phyloP scores from a whole-genome alignment of 306 rosid species.

The Leucaena leucocephala region DNA sequence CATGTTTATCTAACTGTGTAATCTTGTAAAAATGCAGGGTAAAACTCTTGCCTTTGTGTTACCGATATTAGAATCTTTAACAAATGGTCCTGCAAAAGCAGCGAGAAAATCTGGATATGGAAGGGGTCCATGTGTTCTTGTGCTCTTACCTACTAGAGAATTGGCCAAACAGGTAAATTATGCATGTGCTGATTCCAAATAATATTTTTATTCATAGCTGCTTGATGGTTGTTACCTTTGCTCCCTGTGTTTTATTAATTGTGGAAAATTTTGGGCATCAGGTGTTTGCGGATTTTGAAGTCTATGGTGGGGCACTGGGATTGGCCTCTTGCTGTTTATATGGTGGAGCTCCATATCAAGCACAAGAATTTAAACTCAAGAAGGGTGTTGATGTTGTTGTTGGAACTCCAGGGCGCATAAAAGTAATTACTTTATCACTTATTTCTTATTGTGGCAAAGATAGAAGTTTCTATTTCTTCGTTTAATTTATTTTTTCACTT shows the following conservation, averaged over 20 bases:
- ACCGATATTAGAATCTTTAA: conserved; percentile 82
- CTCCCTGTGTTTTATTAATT: neutral
- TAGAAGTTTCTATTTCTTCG: conserved; percentile 2
- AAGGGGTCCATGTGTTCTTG: conserved; percentile 77
- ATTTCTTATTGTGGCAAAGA: neutral
- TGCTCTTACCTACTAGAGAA: conserved; percentile 94
- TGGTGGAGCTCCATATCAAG: conserved; percentile 67
- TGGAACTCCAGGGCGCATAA: conserved; percentile 94
- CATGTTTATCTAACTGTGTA: neutral
- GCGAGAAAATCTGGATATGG: conserved; percentile 69
- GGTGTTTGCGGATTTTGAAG: conserved; percentile 81
- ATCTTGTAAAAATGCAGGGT: conserved; percentile 56
- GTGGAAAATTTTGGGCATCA: conserved; percentile 30
- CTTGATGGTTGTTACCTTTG: neutral
- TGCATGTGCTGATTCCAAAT: neutral
- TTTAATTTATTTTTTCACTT: neutral
- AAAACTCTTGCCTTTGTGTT: conserved; percentile 92
- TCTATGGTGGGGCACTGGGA: conserved; percentile 76
- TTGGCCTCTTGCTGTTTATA: conserved; percentile 72
- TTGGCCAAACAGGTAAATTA: conserved; percentile 80
- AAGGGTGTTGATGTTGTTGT: conserved; percentile 85
- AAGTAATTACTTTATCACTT: conserved; percentile 48
- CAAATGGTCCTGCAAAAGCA: conserved; percentile 57
- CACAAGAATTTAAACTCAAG: conserved; percentile 58
- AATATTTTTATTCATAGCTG: neutral